Base-by-base conservation (phyloP, 164 flowering plant species). In the Nymphaea colorata region DNA sequence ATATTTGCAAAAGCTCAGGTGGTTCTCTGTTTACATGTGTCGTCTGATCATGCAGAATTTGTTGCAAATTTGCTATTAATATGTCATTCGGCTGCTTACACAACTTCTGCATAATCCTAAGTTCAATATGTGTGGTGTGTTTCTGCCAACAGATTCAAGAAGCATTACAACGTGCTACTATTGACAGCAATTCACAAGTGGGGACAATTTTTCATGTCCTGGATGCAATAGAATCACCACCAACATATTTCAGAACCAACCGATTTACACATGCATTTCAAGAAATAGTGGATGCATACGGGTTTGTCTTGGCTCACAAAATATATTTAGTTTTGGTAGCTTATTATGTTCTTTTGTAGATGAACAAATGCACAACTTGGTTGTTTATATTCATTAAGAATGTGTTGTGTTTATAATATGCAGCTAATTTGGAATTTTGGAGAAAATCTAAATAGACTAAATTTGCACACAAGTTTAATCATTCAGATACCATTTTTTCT, bases 241-340 rank as follows among this genome's bases (percentile, higher is more conserved):
- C 99, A 65, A 94, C 99, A 61, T 91, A 83, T 82, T 93, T 93
- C 71, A 85, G 84, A 80, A 93, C 93, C 66, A 87, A 88, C 64
- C 64, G 72, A 43, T 88, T 93, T 77, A 93, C 96, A 65, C 84
- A 76, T 77, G 85, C 98, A 66, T 89, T 75, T 78, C 97, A 91
- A 71, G 98, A 91, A 82, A 91, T 94, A 74, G 93, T 94, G 76
- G 95, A 94, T 85, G 98, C 98, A 62, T 94, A 94, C 77, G 97
- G 98, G 98, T 91, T 70, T 71, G 89, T 69, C 69, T 62, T 62
- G 44, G 25, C 12, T 47, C 55, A 47, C 2, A 25, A 47, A 47
- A 47, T 47, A 47, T 47, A 12, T 6, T 47, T 47, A 6, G 55
- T 12, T 47, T 47, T 6, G 3, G 12, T 47, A 47, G 55, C 55